A percentile compares a stretch with the other conserved stretches of the same genome.
These are phyloP conservation scores for Leucoagaricus sp. DNA, from an alignment of 1,284 basidiomycete species.

Conservation along the genomic window DNA sequence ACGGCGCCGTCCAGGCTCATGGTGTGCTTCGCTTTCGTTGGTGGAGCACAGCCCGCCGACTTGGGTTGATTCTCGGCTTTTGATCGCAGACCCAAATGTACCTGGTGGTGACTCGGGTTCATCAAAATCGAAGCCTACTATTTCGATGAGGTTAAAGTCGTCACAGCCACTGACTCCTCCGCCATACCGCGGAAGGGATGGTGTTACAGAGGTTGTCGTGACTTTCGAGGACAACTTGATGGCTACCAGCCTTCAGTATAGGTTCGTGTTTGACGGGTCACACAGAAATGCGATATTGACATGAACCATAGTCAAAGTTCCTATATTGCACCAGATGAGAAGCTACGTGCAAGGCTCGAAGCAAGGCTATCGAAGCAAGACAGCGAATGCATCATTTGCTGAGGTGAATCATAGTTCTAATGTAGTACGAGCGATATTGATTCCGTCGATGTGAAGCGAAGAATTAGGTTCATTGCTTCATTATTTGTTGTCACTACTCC, in stretches of 20 bases:
- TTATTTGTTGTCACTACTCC: too few relatives aligned
- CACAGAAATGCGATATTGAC: too few relatives aligned
- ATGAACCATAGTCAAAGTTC: conserved; percentile 48
- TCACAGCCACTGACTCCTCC: conserved; percentile 11
- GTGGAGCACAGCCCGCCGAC: conserved; percentile 62
- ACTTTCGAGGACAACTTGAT: conserved; percentile 46
- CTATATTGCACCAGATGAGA: conserved; percentile 56
- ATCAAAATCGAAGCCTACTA: conserved; percentile 36
- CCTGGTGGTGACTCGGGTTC: conserved; percentile 16
- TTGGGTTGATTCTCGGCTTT: conserved; percentile 55
- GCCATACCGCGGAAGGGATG: not conserved
- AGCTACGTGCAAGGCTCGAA: conserved; percentile 53
- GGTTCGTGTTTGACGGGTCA: conserved; percentile 53
- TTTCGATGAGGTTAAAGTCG: conserved; percentile 45
- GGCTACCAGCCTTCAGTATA: conserved; percentile 53
- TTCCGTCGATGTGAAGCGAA: too few relatives aligned
- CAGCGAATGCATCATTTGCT: conserved; percentile 62
- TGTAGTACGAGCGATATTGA: too few relatives aligned
- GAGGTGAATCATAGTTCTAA: too few relatives aligned
- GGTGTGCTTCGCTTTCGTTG: conserved; percentile 56
- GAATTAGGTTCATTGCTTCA: too few relatives aligned
- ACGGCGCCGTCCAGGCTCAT: conserved; percentile 43
- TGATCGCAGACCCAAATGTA: conserved; percentile 46
- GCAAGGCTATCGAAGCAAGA: conserved; percentile 49
- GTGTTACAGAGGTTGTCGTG: conserved; percentile 35